Conservation (phyloP, 805 yeast genomes). For the Suhomyces sp. region DNA sequence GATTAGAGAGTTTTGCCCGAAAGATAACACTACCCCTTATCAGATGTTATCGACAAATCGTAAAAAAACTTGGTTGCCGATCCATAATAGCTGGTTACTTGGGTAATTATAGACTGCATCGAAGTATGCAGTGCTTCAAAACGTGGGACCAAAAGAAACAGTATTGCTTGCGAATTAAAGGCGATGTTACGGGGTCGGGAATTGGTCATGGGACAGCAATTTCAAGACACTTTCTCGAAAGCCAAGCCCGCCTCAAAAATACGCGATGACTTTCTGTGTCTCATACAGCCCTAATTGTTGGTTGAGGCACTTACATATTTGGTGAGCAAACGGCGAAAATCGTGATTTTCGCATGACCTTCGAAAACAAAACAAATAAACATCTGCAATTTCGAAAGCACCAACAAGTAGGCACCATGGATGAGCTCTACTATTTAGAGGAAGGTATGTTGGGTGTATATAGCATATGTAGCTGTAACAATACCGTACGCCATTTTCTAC, state of each 20-base stretch:
- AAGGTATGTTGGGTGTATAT: constrained; percentile 16
- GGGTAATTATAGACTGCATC: background rate
- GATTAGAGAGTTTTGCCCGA: background rate
- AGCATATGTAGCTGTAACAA: background rate
- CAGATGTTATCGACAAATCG: background rate
- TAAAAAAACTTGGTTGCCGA: background rate
- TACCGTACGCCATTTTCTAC: background rate
- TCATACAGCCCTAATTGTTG: background rate
- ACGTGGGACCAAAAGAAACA: background rate
- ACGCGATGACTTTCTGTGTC: background rate
- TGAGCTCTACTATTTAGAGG: constrained; percentile 21
- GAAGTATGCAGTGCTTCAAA: background rate
- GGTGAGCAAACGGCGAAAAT: background rate
- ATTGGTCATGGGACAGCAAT: background rate
- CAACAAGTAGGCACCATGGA: constrained; percentile 15
- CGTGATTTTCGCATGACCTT: constrained; percentile 1
- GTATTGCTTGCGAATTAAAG: background rate
- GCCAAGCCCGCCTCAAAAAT: background rate
- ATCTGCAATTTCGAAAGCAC: constrained; percentile 1
- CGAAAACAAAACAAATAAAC: constrained; percentile 5
- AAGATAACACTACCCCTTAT: background rate
- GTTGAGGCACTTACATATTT: background rate
- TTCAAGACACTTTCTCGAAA: background rate
- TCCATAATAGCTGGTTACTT: background rate
- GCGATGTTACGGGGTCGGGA: background rate